Percentiles rank a stretch among this genome's conserved stretches.
Evolutionary conservation across 352 stramenopile genomes (phyloP).

Genomic region (Globisporangium middletonii): DNA sequence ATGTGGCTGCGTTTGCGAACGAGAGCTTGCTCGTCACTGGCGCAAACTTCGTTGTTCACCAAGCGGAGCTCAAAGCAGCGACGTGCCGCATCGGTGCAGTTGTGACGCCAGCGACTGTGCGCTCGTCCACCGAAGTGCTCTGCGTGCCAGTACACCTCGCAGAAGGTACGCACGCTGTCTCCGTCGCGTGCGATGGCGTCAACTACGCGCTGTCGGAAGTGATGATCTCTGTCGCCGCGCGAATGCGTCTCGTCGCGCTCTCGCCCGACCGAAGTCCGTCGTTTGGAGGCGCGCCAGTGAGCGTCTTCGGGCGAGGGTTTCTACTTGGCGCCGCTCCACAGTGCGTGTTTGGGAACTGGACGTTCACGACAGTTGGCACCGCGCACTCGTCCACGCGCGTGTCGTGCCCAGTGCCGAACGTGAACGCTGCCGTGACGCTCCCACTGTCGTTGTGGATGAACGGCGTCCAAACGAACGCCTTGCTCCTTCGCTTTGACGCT

Average conservation of each 20-base stretch:
- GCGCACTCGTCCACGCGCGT: constrained; percentile 12
- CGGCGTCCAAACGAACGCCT: constrained; percentile 19
- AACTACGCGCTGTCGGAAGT: constrained; percentile 21
- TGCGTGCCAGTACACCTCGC: constrained; percentile 11
- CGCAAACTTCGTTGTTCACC: constrained; percentile 19
- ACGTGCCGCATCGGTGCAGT: constrained; percentile 22
- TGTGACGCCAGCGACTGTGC: constrained; percentile 14
- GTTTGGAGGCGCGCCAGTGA: constrained; percentile 16
- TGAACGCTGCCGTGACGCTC: constrained; percentile 12
- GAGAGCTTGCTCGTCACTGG: constrained; percentile 17
- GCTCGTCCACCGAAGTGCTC: constrained; percentile 18
- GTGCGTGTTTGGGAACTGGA: constrained; percentile 21
- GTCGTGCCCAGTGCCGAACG: constrained; percentile 13
- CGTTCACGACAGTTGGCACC: not conserved
- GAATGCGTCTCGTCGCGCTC: constrained; percentile 18
- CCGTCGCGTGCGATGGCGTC: constrained; percentile 31
- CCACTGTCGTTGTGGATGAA: constrained; percentile 16
- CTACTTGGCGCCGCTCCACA: not conserved
- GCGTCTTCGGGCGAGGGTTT: constrained; percentile 24
- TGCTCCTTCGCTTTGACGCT: constrained; percentile 27
- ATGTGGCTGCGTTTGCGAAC: constrained; percentile 3
- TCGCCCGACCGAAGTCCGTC: constrained; percentile 15
- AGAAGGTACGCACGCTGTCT: constrained; percentile 19
- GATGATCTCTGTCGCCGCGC: constrained; percentile 12
- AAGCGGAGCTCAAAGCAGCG: constrained; percentile 1